Percentiles rank a stretch among this genome's conserved stretches.
Conservation (phyloP, 768 basidiomycete genomes). For the Artomyces pyxidatus region DNA sequence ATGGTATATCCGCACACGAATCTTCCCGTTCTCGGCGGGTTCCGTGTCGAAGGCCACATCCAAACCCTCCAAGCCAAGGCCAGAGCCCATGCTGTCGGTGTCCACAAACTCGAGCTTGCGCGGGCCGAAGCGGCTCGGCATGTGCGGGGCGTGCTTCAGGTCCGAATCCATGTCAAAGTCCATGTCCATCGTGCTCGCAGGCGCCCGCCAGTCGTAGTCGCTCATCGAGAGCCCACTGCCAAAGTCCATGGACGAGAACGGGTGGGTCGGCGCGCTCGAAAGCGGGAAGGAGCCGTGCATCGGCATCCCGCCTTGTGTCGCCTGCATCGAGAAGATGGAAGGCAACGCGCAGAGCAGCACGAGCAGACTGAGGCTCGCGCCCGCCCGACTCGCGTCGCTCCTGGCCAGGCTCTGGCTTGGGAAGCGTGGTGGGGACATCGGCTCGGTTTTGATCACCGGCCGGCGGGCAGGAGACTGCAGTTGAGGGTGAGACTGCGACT, state of each 20-base stretch:
- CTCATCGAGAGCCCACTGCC: constrained; percentile 24
- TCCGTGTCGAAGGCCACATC: constrained; percentile 69
- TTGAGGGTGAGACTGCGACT: constrained; percentile 20
- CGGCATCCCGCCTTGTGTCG: constrained; percentile 35
- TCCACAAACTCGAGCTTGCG: constrained; percentile 55
- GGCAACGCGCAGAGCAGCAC: constrained; percentile 75
- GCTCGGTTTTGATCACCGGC: constrained; percentile 41
- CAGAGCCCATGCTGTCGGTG: constrained; percentile 32
- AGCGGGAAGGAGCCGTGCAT: constrained; percentile 49
- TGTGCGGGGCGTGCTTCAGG: constrained; percentile 26
- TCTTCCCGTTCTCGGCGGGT: constrained; percentile 57
- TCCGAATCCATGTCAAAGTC: constrained; percentile 38
- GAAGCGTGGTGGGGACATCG: constrained; percentile 31
- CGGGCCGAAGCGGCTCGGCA: constrained; percentile 21
- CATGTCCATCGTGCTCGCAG: constrained; percentile 41
- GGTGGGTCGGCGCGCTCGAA: constrained; percentile 24
- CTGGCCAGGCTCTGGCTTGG: constrained; percentile 32
- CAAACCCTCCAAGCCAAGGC: constrained; percentile 45
- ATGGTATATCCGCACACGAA: constrained; percentile 66
- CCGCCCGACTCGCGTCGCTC: constrained; percentile 34
- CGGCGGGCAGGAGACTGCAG: constrained; percentile 45
- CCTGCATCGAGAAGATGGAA: constrained; percentile 59
- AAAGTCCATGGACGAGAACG: constrained; percentile 24
- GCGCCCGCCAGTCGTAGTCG: constrained; percentile 25
- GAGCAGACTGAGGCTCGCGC: constrained; percentile 65